Percentiles rank a stretch among this genome's conserved stretches.
Conservation (phyloP, 352 stramenopile genomes). For the Phytophthora niederhauseri region DNA sequence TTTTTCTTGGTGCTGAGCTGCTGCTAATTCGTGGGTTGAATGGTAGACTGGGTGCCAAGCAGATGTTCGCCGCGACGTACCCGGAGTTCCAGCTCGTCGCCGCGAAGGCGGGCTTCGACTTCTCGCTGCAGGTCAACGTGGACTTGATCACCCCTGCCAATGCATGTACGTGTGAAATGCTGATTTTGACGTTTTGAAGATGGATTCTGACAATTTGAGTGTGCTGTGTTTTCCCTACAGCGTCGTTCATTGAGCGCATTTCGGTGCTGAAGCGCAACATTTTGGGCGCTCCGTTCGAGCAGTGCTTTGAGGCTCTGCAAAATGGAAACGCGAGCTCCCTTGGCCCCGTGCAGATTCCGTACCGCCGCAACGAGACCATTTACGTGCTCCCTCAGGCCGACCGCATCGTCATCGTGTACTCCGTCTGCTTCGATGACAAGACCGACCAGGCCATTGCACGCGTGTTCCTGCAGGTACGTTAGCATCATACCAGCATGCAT, state of each 20-base stretch:
- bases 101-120: conserved; percentile 79
- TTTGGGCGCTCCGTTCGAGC: conserved; percentile 76
- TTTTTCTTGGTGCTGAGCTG: too few relatives aligned
- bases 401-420: conserved; percentile 93
- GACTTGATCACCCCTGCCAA: conserved; percentile 76
- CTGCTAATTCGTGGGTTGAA: too few relatives aligned
- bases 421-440: conserved; percentile 93
- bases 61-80: conserved; percentile 80
- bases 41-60: conserved; percentile 60
- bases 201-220: neutral
- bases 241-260: conserved; percentile 74
- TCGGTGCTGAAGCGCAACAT: conserved; percentile 88
- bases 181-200: neutral
- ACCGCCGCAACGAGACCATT: conserved; percentile 86
- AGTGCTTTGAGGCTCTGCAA: conserved; percentile 82
- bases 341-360: conserved; percentile 81
- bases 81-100: conserved; percentile 71
- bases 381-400: conserved; percentile 87
- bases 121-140: conserved; percentile 80
- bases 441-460: conserved; percentile 92
- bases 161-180: conserved; percentile 41
- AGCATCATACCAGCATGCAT: too few relatives aligned
- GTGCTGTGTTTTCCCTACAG: conserved; percentile 30
- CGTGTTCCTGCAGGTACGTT: conserved; percentile 87
- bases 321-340: conserved; percentile 64